phyloP scores from a whole-genome alignment of 192 early-diverging fungal species.

The Oehlia diaphana region DNA sequence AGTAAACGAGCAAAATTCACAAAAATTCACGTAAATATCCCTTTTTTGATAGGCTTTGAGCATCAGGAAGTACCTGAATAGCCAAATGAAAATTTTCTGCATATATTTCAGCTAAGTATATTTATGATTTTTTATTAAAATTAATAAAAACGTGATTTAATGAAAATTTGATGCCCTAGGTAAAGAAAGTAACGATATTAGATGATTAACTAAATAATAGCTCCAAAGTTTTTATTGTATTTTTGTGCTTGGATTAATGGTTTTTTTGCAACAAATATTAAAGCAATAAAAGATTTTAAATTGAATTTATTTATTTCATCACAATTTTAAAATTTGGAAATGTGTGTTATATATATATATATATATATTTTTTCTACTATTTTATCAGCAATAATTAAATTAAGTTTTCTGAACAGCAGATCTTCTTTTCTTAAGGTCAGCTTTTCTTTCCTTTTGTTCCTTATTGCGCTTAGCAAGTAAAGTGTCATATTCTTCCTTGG shows the following conservation, averaged over 20 bases:
- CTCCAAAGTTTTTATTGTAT: too few species aligned
- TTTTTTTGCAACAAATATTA: background rate
- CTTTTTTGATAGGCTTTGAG: background rate
- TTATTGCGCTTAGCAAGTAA: conserved; percentile 91
- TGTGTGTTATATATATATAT: background rate
- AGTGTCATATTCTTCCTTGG: conserved; percentile 70
- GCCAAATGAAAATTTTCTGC: too few species aligned
- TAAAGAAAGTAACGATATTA: too few species aligned
- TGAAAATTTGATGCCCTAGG: too few species aligned
- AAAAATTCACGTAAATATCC: background rate
- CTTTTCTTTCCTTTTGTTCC: conserved; percentile 91
- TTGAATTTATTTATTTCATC: background rate
- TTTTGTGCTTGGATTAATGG: too few species aligned
- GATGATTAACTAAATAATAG: too few species aligned
- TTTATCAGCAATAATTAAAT: background rate
- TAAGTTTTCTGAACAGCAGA: conserved; percentile 41
- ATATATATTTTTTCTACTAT: too few species aligned
- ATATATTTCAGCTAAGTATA: background rate
- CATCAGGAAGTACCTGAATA: too few species aligned
- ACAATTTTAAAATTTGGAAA: background rate
- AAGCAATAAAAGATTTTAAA: background rate
- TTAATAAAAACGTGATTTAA: too few species aligned
- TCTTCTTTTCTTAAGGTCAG: conserved; percentile 71
- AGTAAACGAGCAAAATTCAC: background rate
- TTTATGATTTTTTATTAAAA: background rate